Evolutionary conservation across 371 early-diverging fungal species (phyloP).

Genomic region (Zychaea mexicana): DNA sequence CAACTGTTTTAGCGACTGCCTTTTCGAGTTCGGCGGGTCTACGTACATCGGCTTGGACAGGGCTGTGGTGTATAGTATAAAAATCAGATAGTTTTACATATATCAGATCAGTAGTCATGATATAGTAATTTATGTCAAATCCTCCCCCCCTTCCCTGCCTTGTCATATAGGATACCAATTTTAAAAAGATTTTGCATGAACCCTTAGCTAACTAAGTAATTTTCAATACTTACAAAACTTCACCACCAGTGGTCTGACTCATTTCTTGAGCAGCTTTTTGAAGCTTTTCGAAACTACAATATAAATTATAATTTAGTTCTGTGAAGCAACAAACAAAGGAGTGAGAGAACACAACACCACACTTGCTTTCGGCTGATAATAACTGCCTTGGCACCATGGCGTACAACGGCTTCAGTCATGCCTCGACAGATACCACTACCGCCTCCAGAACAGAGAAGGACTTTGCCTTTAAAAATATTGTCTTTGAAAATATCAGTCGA

Average conservation of each 20-base stretch:
- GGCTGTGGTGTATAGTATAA: too few species aligned
- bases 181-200: not conserved
- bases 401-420: slow-evolving; percentile 76
- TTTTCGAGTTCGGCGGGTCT: slow-evolving; percentile 58
- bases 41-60: slow-evolving; percentile 64
- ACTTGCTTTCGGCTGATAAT: slow-evolving; percentile 63
- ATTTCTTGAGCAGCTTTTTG: slow-evolving; percentile 73
- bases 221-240: slow-evolving; percentile 36
- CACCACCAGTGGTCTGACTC: slow-evolving; percentile 57
- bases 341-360: not conserved
- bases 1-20: slow-evolving; percentile 63
- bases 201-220: not conserved
- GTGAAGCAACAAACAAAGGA: not conserved
- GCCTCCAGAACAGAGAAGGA: slow-evolving; percentile 47
- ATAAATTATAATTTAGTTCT: not conserved
- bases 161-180: too few species aligned
- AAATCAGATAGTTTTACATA: too few species aligned
- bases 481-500: slow-evolving; percentile 42
- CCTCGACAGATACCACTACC: slow-evolving; percentile 77
- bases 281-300: slow-evolving; percentile 50
- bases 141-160: too few species aligned
- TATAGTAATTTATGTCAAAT: too few species aligned
- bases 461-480: slow-evolving; percentile 41
- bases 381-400: slow-evolving; percentile 74
- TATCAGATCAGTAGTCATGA: too few species aligned